A percentile compares a stretch with the other conserved stretches of the same genome.
Evolutionary conservation across 2,329 filamentous ascomycete genomes (phyloP).

Genomic region (Cercospora brassicicola): DNA sequence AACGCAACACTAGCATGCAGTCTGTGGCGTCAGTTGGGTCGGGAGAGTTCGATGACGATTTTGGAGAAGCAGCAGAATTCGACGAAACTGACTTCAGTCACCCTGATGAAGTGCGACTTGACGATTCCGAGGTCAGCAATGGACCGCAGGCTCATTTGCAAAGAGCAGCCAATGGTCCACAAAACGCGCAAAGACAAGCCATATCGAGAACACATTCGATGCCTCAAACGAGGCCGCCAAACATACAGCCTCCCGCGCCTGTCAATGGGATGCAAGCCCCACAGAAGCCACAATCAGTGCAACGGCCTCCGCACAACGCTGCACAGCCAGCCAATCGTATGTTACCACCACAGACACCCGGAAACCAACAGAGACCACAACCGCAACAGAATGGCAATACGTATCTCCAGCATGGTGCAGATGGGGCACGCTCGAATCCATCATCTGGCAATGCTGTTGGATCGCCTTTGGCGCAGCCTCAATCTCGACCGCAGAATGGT

Average conservation of each 20-base stretch:
- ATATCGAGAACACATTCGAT: conserved; percentile 37
- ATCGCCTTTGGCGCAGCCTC: conserved; percentile 34
- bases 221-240: conserved; percentile 36
- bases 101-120: conserved; percentile 72
- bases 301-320: conserved; percentile 26
- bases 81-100: conserved; percentile 62
- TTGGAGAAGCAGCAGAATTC: conserved; percentile 52
- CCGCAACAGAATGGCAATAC: conserved; percentile 19
- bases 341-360: conserved; percentile 34
- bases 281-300: conserved; percentile 28
- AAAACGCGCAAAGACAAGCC: conserved; percentile 28
- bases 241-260: conserved; percentile 30
- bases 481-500: conserved; percentile 23
- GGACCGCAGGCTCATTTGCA: conserved; percentile 25
- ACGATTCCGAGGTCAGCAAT: conserved; percentile 33
- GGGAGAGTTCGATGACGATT: conserved; percentile 56
- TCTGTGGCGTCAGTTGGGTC: conserved; percentile 37
- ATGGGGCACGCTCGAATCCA: conserved; percentile 34
- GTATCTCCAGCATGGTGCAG: conserved; percentile 21
- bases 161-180: conserved; percentile 21
- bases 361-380: conserved; percentile 33
- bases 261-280: conserved; percentile 28
- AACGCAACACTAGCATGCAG: conserved; percentile 33
- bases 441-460: conserved; percentile 34
- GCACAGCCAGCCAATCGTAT: conserved; percentile 30